Conservation (phyloP, 2,329 filamentous ascomycete genomes). For the Diatrype stigma region DNA sequence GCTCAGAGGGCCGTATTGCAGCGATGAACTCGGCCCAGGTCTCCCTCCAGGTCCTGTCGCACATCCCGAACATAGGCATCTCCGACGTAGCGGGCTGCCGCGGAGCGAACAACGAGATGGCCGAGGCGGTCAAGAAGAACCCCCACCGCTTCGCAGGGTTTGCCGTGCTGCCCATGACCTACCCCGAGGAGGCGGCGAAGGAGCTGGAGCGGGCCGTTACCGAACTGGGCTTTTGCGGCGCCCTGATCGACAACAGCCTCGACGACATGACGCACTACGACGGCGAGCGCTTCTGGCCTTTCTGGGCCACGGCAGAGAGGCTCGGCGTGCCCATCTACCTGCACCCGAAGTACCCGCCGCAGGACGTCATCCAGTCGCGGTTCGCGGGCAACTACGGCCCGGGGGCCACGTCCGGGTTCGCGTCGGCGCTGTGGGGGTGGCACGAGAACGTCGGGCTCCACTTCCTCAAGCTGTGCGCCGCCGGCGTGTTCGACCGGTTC, state of each 20-base stretch:
- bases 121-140: constrained; percentile 19
- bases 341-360: constrained; percentile 33
- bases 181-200: constrained; percentile 33
- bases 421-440: constrained; percentile 40
- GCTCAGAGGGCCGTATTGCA: constrained; percentile 8
- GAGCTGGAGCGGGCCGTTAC: constrained; percentile 37
- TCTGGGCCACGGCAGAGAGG: constrained; percentile 36
- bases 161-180: constrained; percentile 25
- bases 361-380: constrained; percentile 13
- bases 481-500: constrained; percentile 51
- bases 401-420: constrained; percentile 28
- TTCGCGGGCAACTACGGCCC: constrained; percentile 28
- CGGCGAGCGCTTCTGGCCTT: constrained; percentile 34
- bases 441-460: constrained; percentile 47
- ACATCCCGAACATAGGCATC: constrained; percentile 15
- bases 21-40: constrained; percentile 20
- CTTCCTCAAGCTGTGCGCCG: constrained; percentile 44
- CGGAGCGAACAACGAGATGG: constrained; percentile 20
- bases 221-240: constrained; percentile 43
- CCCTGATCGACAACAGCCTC: constrained; percentile 39
- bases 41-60: constrained; percentile 22
- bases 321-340: constrained; percentile 40
- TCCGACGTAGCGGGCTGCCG: constrained; percentile 10
- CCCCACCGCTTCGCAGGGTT: constrained; percentile 26
- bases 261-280: constrained; percentile 34